A percentile compares a stretch with the other conserved stretches of the same genome.
phyloP scores from a whole-genome alignment of 345 rosid species.

The Lepidium didymum region DNA sequence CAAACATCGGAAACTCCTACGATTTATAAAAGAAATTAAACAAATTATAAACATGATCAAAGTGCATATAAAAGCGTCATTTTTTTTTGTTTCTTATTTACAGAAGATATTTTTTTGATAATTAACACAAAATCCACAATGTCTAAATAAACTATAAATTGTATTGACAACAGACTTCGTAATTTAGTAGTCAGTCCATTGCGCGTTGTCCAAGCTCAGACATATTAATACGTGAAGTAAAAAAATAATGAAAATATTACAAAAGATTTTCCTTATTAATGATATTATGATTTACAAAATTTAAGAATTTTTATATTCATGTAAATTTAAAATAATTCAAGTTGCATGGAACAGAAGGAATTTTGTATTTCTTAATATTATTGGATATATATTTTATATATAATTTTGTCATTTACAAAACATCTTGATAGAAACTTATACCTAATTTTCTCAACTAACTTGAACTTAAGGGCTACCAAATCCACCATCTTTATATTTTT shows the following conservation, averaged over 20 bases:
- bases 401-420: neutral
- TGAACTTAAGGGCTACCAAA: slow-evolving; percentile 12
- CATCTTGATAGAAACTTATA: slow-evolving; percentile 6
- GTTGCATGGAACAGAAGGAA: neutral
- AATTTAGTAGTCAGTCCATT: too few relatives aligned
- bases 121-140: too few relatives aligned
- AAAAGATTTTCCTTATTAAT: neutral
- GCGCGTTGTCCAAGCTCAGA: too few relatives aligned
- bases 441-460: slow-evolving; percentile 19
- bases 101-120: too few relatives aligned
- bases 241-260: neutral
- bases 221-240: neutral
- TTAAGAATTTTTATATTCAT: neutral
- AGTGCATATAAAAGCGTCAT: too few relatives aligned
- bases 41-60: too few relatives aligned
- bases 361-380: neutral
- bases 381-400: neutral
- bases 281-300: neutral
- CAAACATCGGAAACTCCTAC: too few relatives aligned
- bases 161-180: too few relatives aligned
- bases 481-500: slow-evolving; percentile 6
- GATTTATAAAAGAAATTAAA: too few relatives aligned
- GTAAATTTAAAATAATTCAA: too few relatives aligned
- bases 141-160: too few relatives aligned
- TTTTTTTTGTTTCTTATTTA: too few relatives aligned